phyloP scores from a whole-genome alignment of 1,284 basidiomycete genomes.

The Nidula niveotomentosa region DNA sequence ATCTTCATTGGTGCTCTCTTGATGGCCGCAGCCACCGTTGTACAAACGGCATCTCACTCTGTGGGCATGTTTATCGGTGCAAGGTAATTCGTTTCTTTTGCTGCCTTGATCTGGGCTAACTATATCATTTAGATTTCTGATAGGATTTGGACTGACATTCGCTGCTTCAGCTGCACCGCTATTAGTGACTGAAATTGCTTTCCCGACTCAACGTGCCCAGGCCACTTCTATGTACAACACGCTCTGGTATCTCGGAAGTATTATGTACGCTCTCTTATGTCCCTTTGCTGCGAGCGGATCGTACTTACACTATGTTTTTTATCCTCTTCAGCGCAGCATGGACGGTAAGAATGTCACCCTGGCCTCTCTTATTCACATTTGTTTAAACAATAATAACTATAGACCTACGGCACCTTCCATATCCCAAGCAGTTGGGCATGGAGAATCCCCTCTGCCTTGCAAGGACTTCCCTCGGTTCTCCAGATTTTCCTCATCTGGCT shows the following conservation, averaged over 20 bases:
- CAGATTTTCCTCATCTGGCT: constrained; percentile 54
- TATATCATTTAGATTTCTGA: constrained; percentile 35
- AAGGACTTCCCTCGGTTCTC: constrained; percentile 56
- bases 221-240: constrained; percentile 15
- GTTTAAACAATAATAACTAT: neutral
- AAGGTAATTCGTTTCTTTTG: constrained; percentile 30
- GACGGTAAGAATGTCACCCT: constrained; percentile 25
- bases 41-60: constrained; percentile 60
- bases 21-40: constrained; percentile 52
- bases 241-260: constrained; percentile 24
- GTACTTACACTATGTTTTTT: neutral
- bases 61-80: constrained; percentile 73
- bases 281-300: neutral
- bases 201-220: constrained; percentile 50
- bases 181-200: constrained; percentile 55
- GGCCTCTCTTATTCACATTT: too few relatives aligned
- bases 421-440: constrained; percentile 53
- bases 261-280: constrained; percentile 33
- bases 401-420: constrained; percentile 59
- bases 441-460: constrained; percentile 62
- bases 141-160: constrained; percentile 57
- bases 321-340: constrained; percentile 42
- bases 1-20: constrained; percentile 52
- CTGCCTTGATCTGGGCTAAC: neutral
- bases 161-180: constrained; percentile 49